phyloP scores from a whole-genome alignment of 163 green algal species.

The Picocystis sp. region DNA sequence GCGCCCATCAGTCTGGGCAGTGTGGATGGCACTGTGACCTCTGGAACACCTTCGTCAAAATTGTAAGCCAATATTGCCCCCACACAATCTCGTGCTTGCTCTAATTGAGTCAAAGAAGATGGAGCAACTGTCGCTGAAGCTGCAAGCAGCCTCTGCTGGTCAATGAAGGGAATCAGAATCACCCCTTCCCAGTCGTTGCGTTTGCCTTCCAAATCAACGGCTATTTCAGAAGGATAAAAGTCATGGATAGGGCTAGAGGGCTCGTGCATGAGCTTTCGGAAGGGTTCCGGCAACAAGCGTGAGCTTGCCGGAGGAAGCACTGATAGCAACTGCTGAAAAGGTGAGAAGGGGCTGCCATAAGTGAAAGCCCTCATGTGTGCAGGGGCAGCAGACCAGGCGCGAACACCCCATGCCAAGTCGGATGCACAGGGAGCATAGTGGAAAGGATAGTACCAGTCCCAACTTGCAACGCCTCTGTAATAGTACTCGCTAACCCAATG shows the following conservation, averaged over 20 bases:
- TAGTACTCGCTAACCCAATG: slow-evolving; percentile 53
- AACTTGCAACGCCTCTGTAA: slow-evolving; percentile 71
- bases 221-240: slow-evolving; percentile 69
- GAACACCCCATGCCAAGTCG: slow-evolving; percentile 19
- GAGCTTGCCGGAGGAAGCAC: slow-evolving; percentile 63
- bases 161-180: slow-evolving; percentile 52
- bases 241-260: slow-evolving; percentile 59
- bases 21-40: neutral
- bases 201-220: slow-evolving; percentile 90
- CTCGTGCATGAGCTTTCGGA: slow-evolving; percentile 49
- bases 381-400: neutral
- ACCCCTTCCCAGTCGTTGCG: slow-evolving; percentile 59
- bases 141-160: slow-evolving; percentile 6
- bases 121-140: neutral
- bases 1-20: neutral
- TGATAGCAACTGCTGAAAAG: slow-evolving; percentile 88
- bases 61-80: neutral
- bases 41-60: neutral
- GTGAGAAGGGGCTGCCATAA: slow-evolving; percentile 58
- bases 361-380: slow-evolving; percentile 18
- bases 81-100: neutral
- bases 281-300: slow-evolving; percentile 53
- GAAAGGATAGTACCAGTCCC: slow-evolving; percentile 93
- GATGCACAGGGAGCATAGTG: slow-evolving; percentile 87
- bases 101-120: slow-evolving; percentile 1